These are phyloP conservation scores for Protomyces inundatus DNA, from an alignment of 1,139 yeast genomes.

Conservation along the genomic window DNA sequence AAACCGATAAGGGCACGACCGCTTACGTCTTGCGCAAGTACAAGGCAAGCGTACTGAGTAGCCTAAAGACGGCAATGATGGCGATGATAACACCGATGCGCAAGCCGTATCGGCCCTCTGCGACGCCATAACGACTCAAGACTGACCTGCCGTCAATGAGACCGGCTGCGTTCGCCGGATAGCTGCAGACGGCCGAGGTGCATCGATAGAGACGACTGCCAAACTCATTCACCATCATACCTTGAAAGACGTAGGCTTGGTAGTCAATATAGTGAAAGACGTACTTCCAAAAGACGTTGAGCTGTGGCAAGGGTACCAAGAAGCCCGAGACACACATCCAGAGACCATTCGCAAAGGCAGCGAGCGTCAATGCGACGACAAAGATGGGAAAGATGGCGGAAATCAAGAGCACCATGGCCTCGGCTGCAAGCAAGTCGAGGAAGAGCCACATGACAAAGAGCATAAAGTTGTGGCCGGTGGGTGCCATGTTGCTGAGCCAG, in stretches of 20 bases:
- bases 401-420: slow-evolving; percentile 42
- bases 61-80: background rate
- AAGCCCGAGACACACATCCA: slow-evolving; percentile 49
- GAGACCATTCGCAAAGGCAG: slow-evolving; percentile 45
- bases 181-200: background rate
- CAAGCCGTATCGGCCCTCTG: background rate
- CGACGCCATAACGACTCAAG: background rate
- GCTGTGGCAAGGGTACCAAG: slow-evolving; percentile 39
- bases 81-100: background rate
- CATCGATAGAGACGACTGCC: background rate
- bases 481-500: slow-evolving; percentile 41
- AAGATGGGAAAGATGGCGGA: slow-evolving; percentile 42
- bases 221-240: slow-evolving; percentile 46
- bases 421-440: slow-evolving; percentile 44
- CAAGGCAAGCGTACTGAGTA: background rate
- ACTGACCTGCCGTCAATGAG: background rate
- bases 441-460: slow-evolving; percentile 43
- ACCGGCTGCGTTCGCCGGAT: background rate
- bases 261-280: slow-evolving; percentile 45
- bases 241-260: slow-evolving; percentile 45
- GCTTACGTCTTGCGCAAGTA: background rate
- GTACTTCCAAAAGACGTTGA: slow-evolving; percentile 44
- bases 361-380: slow-evolving; percentile 43
- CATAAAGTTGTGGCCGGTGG: slow-evolving; percentile 39
- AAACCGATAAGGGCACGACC: no score